A percentile compares a stretch with the other conserved stretches of the same genome.
These are phyloP conservation scores for Lizanozyma gosingica DNA, from an alignment of 1,139 yeast species.

Conservation along the genomic window DNA sequence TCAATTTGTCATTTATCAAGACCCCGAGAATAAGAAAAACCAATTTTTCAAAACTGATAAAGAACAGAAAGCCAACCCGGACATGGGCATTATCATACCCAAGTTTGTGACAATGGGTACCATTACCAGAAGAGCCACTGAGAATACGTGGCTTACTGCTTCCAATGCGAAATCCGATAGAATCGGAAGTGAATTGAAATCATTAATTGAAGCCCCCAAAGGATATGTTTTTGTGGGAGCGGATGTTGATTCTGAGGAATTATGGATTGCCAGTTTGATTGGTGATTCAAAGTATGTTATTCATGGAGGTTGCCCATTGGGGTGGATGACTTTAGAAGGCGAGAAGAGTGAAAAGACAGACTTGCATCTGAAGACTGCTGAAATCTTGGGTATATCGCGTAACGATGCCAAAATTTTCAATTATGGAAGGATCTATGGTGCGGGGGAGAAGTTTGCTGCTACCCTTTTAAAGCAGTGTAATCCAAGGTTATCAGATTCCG, in stretches of 20 bases:
- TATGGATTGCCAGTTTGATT: conserved; percentile 94
- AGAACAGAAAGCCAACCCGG: conserved; percentile 13
- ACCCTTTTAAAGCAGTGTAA: conserved; percentile 76
- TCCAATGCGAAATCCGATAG: conserved; percentile 81
- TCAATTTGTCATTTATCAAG: conserved; percentile 70
- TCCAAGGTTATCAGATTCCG: conserved; percentile 54
- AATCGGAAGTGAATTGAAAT: conserved; percentile 88
- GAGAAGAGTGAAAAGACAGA: conserved; percentile 87
- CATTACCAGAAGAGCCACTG: conserved; percentile 91
- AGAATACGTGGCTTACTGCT: conserved; percentile 96
- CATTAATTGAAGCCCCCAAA: conserved; percentile 76
- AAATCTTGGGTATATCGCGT: conserved; percentile 79
- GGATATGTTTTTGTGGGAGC: conserved; percentile 96
- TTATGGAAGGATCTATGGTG: conserved; percentile 96
- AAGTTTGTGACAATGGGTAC: conserved; percentile 91
- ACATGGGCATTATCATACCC: conserved; percentile 75
- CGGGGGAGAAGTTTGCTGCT: conserved; percentile 87
- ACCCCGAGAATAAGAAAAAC: conserved; percentile 14
- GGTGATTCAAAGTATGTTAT: conserved; percentile 85
- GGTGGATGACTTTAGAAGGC: conserved; percentile 99
- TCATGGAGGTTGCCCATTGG: conserved; percentile 95
- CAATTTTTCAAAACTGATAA: conserved; percentile 17
- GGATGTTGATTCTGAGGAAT: conserved; percentile 95
- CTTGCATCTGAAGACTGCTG: conserved; percentile 89
- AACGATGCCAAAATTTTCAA: conserved; percentile 92